Percentiles rank a stretch among this genome's conserved stretches.
Evolutionary conservation across 371 early-diverging fungal genomes (phyloP).

Genomic region (Sporodiniella umbellata): DNA sequence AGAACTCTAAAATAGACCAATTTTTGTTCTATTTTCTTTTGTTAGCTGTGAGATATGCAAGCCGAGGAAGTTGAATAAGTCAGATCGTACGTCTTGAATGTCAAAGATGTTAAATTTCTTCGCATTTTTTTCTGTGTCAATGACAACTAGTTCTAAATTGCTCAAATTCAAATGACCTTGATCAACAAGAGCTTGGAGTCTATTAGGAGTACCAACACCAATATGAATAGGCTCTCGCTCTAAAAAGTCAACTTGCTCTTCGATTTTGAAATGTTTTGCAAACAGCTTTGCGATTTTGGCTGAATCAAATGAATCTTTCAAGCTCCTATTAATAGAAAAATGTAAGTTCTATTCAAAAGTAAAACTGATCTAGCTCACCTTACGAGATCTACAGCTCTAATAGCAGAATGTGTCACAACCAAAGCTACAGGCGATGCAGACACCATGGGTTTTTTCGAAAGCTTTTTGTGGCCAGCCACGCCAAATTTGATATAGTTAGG

Average conservation of each 20-base stretch:
- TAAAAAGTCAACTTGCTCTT: constrained; percentile 66
- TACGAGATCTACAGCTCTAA: constrained; percentile 71
- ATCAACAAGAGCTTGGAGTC: constrained; percentile 67
- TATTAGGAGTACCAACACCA: constrained; percentile 83
- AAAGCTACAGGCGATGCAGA: constrained; percentile 64
- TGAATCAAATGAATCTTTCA: constrained; percentile 36
- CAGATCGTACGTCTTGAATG: constrained; percentile 68
- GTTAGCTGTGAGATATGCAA: constrained; percentile 28
- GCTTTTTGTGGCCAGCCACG: constrained; percentile 45
- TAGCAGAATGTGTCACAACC: constrained; percentile 72
- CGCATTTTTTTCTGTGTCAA: constrained; percentile 74
- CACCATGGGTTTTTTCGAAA: constrained; percentile 49
- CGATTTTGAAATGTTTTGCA: constrained; percentile 81
- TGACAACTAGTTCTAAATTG: constrained; percentile 61
- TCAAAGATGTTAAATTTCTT: constrained; percentile 77
- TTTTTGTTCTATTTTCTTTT: constrained; percentile 31
- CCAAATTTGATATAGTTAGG: constrained; percentile 61
- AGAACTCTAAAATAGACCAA: constrained; percentile 34
- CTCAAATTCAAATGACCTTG: constrained; percentile 63
- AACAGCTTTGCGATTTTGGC: constrained; percentile 79
- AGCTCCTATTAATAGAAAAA: constrained; percentile 14
- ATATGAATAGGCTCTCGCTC: constrained; percentile 60
- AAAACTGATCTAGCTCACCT: constrained; percentile 25
- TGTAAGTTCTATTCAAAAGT: no score
- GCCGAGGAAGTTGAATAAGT: constrained; percentile 56